phyloP scores from a whole-genome alignment of 352 stramenopile genomes.

The Globisporangium emineosum region DNA sequence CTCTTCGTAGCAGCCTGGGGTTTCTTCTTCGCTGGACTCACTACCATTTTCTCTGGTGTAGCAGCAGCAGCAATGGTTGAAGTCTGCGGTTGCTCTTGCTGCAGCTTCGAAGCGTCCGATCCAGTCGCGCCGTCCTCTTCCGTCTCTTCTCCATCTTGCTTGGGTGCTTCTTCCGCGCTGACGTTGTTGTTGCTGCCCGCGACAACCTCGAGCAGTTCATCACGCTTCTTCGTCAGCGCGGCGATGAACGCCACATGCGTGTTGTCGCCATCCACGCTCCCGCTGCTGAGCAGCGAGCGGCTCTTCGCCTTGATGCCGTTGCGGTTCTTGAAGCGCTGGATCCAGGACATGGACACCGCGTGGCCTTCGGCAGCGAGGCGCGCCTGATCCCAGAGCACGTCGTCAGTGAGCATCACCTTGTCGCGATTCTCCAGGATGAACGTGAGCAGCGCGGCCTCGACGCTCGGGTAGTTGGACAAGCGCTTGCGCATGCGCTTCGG shows the following conservation, averaged over 20 bases:
- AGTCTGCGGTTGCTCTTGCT: neutral
- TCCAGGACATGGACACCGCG: constrained; percentile 17
- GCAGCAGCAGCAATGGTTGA: neutral
- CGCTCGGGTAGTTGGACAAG: constrained; percentile 15
- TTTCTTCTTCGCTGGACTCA: neutral
- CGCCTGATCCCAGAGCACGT: constrained; percentile 14
- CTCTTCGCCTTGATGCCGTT: constrained; percentile 9
- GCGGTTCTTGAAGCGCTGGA: constrained; percentile 19
- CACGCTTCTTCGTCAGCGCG: constrained; percentile 10
- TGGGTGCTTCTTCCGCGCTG: neutral
- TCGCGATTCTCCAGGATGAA: constrained; percentile 14
- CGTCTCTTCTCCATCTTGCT: neutral
- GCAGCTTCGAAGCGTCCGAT: neutral
- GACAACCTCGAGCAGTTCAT: constrained; percentile 12
- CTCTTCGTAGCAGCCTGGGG: neutral
- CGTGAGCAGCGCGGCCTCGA: constrained; percentile 17
- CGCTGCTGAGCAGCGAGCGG: constrained; percentile 8
- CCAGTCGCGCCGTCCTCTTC: neutral
- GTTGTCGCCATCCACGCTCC: neutral
- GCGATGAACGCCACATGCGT: constrained; percentile 5
- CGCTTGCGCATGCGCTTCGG: constrained; percentile 15
- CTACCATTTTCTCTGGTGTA: neutral
- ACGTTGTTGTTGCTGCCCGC: neutral
- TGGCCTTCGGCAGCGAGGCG: constrained; percentile 2
- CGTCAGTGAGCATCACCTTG: constrained; percentile 6